Base-by-base conservation (phyloP, 306 rosid species). In the Macrotyloma uniflorum region DNA sequence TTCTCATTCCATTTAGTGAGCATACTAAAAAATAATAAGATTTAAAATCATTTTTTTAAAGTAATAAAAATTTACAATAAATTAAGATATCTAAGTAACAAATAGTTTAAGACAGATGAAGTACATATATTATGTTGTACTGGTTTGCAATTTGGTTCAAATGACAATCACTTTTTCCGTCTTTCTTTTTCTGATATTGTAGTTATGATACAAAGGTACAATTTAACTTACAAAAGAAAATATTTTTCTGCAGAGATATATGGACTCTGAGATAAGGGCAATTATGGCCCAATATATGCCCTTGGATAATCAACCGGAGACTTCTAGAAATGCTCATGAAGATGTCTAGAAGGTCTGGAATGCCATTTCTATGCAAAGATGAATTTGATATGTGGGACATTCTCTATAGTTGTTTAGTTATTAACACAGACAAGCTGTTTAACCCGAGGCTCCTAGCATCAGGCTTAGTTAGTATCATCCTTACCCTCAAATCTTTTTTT, bases 221-320 rank as follows among this genome's bases (percentile, higher is more conserved):
- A 8, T 28, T 72, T 49, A 19, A 32, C 5, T 47, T 20, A 6
- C 0, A 62, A 33, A 50, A 71, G 28, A 13, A 33, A 63, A 65
- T 16, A 38, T 70, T 50, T 38, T 64, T 80, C 9, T 75, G 92
- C 97, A 94, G 98, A 87, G 90, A 74, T 90, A 90, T 75, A 94
- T 90, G 97, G 97, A 94, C 86, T 87, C 93, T 11, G 97, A 94
- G 90, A 94, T 92, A 57, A 84, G 97, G 76, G 98, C 97, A 42
- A 92, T 94, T 62, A 92, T 94, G 98, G 97, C 98, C 4, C 98
- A 94, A 86, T 94, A 94, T 90, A 94, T 94, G 98, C 98, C 98
- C 1, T 88, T 92, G 96, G 98, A 92, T 78, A 90, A 85, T 79
- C 91, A 92, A 87, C 93, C 91, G 63, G 92, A 86, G 78, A 47